Base-by-base conservation (phyloP, 176 grass and related monocot genomes). In the Olyra latifolia region DNA sequence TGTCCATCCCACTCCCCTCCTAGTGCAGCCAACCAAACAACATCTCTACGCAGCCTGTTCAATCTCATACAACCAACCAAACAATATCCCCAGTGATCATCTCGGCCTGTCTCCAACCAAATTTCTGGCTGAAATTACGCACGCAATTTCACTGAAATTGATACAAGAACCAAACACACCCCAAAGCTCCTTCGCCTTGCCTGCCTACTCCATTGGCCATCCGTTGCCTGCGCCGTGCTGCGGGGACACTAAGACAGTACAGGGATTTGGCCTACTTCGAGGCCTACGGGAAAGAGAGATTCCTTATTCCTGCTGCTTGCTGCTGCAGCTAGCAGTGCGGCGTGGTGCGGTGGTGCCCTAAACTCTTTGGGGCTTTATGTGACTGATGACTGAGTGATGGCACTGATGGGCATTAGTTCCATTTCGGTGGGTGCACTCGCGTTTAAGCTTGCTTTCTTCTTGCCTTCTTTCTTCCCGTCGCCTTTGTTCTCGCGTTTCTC, bases 361-460 rank as follows among this genome's bases (percentile, higher is more conserved):
- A 77, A 72, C 55, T 4, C 84, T 59, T 41, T 66, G 66, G 68
- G 75, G 5, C 68, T 83, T 70, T 60, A 48, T 46, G 83, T 16
- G 83, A 85, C 35, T 74, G 80, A 84, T 79, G 85, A 35, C 32
- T 35, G 32, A 35, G 32, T 46, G 24, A 78, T 62, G 82, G 63
- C 27, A 53, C 57, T 82, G 80, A 84, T 79, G 85, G 87, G 82
- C 63, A 89, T 89, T 76, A 19, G 82, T 89, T 89, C 87, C 81
- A 40, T 69, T 49, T 73, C n/a, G 52, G 50, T 86, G 61, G 66
- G 65, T 71, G 70, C 42, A 40, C 64, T 38, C 59, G 41, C 43
- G 71, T 54, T 7, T 69, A 35, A 62, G 7, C 71, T 32, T 43
- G 59, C 84, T 25, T 30, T 16, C n/a, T n/a, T n/a, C n/a, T n/a